These are phyloP conservation scores for Exophiala aquamarina DNA, from an alignment of 2,329 filamentous ascomycete genomes.

Conservation along the genomic window DNA sequence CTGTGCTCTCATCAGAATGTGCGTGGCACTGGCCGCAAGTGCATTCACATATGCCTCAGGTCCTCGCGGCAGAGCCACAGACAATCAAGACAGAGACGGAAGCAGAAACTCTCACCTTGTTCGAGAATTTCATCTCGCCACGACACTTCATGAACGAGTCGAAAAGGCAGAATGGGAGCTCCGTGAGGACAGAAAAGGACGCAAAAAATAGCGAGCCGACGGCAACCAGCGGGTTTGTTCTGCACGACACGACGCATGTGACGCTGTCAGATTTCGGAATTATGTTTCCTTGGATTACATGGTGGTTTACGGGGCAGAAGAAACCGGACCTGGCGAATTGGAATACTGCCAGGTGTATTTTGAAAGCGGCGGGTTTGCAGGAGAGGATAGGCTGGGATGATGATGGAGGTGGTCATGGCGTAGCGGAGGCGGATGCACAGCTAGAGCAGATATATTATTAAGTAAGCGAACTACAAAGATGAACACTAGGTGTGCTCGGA, in stretches of 20 bases:
- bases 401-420: background rate
- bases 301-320: conserved; percentile 48
- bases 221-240: background rate
- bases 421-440: conserved; percentile 2
- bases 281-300: conserved; percentile 68
- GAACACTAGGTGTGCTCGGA: background rate
- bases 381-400: background rate
- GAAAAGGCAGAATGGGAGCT: conserved; percentile 1
- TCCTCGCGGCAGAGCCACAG: conserved; percentile 1
- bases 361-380: conserved; percentile 4
- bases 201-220: background rate
- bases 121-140: conserved; percentile 1
- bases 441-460: conserved; percentile 7
- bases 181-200: background rate
- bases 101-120: conserved; percentile 2
- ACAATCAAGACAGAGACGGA: conserved; percentile 8
- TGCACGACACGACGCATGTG: conserved; percentile 64
- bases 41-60: conserved; percentile 6
- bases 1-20: conserved; percentile 17
- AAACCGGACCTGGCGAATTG: conserved; percentile 24
- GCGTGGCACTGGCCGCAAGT: conserved; percentile 58
- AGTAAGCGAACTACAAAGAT: conserved; percentile 1
- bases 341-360: conserved; percentile 9
- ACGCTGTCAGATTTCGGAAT: conserved; percentile 80
- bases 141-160: conserved; percentile 10